Base-by-base conservation (phyloP, 129 eudicot genomes). In the Daucus carota region DNA sequence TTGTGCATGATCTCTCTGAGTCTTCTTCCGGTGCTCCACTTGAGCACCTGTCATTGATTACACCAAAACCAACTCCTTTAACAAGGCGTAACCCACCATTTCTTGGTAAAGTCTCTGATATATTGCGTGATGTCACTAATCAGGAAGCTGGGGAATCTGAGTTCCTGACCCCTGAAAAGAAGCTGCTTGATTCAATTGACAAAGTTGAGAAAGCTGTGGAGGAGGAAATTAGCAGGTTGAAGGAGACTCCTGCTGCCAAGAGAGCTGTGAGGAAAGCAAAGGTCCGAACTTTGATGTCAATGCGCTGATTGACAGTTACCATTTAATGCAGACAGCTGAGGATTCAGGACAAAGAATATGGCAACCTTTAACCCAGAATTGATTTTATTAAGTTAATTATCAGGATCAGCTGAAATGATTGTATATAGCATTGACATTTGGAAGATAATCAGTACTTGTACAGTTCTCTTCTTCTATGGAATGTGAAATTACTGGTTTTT, bases 131-230 rank as follows among this genome's bases (percentile, higher is more conserved):
- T 42, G 63, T 85, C 72, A 72, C 83, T 32, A 69, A 77, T 28
- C 77, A 83, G 68, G 71, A 80, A 16, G 77, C 38, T 22, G 86
- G 65, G 5, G 89, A 84, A 24, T 77, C 87, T 42, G 92, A 78
- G 47, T 83, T 83, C 67, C 72, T 84, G 65, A 91, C 98, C 14
- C 97, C 98, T 5, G 92, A 89, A 48, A 91, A 89, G 82, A 90
- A 72, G 86, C 92, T 94, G n/a, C 80, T 94, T 10, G 85, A 89
- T 79, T 91, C 95, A n/a, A 86, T 94, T 36, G 97, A 94, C 31
- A 80, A 78, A 1, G 92, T 94, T 72, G 91, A 85, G 84, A 88
- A 91, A 78, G 92, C 85, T 40, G 91, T 90, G 78, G 81, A 86
- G 89, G 90, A 91, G 74, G 97, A 95, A 52, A 80, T 89, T 52